Evolutionary conservation across 164 flowering plant species (phyloP).

Genomic region (Vitis labrusca): DNA sequence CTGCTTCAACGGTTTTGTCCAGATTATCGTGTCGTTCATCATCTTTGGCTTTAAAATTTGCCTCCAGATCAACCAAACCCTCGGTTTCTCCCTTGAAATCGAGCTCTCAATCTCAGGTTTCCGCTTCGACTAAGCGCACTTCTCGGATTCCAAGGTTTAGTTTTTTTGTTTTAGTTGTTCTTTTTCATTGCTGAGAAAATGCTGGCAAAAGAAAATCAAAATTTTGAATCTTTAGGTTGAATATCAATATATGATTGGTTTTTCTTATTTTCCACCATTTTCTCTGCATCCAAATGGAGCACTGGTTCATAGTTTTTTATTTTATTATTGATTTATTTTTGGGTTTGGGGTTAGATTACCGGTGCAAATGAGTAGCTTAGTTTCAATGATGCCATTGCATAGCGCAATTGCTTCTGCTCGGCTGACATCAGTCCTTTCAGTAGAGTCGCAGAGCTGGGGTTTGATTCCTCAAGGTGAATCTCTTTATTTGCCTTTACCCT

Average conservation of each 20-base stretch:
- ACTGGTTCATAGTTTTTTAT: not conserved
- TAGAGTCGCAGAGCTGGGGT: conserved; percentile 21
- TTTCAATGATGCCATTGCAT: conserved; percentile 14
- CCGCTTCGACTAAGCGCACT: conserved; percentile 12
- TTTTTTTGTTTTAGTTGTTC: not conserved
- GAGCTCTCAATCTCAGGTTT: not conserved
- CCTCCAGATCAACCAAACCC: not conserved
- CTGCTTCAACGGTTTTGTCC: conserved; percentile 10
- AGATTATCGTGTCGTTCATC: conserved; percentile 15
- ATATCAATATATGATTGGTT: not conserved
- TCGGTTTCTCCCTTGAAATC: conserved; percentile 11
- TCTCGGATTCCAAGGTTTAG: conserved; percentile 1
- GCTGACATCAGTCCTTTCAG: conserved; percentile 10
- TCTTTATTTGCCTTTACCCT: not conserved
- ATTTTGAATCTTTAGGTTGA: no score
- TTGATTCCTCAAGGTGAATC: conserved; percentile 20
- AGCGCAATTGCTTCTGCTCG: conserved; percentile 21
- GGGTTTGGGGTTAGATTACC: not conserved
- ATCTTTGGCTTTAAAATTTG: conserved; percentile 6
- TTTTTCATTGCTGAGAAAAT: not conserved
- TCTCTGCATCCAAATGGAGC: conserved; percentile 1
- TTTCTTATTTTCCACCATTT: not conserved
- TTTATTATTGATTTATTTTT: not conserved
- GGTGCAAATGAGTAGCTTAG: conserved; percentile 12
- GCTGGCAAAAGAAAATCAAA: not conserved